phyloP scores from a whole-genome alignment of 768 basidiomycete genomes.

The Hydnum rufescens region DNA sequence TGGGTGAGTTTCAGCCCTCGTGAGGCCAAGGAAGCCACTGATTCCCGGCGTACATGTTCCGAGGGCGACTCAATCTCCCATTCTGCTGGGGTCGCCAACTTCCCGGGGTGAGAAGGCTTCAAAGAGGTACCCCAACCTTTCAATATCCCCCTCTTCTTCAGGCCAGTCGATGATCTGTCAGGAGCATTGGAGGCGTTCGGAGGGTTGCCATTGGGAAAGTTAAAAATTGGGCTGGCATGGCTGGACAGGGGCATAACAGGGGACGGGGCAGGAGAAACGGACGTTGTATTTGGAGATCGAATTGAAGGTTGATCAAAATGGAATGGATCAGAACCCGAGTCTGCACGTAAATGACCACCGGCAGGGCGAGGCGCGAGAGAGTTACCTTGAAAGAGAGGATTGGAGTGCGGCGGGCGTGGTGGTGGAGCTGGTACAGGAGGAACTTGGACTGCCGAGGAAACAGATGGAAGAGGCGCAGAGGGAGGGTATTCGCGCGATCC shows the following conservation, averaged over 20 bases:
- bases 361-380: neutral
- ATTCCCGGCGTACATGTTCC: neutral
- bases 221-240: too few relatives aligned
- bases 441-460: neutral
- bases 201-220: too few relatives aligned
- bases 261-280: neutral
- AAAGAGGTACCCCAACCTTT: neutral
- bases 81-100: neutral
- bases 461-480: neutral
- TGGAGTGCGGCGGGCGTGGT: neutral
- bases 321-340: slow-evolving; percentile 26
- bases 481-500: neutral
- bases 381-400: neutral
- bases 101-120: neutral
- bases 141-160: neutral
- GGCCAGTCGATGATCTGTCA: neutral
- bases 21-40: neutral
- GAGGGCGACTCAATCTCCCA: neutral
- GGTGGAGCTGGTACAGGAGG: neutral
- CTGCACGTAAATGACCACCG: slow-evolving; percentile 15
- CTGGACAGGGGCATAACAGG: too few relatives aligned
- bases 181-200: neutral
- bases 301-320: slow-evolving; percentile 45
- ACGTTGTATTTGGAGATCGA: neutral
- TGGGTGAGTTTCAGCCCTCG: neutral